Evolutionary conservation across 768 basidiomycete genomes (phyloP), one percentile per base, ranked within the genome.

Genomic region (Amanita brunnescens): DNA sequence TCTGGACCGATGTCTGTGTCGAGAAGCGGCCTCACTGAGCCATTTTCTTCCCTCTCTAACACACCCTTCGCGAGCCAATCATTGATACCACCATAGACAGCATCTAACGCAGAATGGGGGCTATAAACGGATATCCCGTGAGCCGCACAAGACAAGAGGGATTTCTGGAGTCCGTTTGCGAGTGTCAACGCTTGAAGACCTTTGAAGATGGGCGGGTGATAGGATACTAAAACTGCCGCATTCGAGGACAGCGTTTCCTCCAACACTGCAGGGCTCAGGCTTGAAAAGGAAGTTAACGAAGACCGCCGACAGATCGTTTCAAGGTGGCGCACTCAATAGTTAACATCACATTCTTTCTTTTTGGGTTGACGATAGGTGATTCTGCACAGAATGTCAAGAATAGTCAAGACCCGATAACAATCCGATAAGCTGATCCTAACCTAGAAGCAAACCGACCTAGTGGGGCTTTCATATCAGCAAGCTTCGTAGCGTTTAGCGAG

Each of bases 31-130:
- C 59, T 56, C 52, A 74, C 59, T 55, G 61, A 56, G 44, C 70
- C 71, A 55, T 67, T 61, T 33, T 62, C 69, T 37, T 59, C 63
- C 14, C 55, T 66, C 43, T 66, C 69, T 55, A 79, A 66, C 30
- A 78, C 62, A 32, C 76, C 79, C 63, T 70, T 61, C 1, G 81
- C 87, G 13, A 93, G 77, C 88, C 89, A 96, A 67, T 94, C 91
- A 61, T 95, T 96, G 48, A 95, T 79, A 0, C 95, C 94, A 5
- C 79, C 87, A 58, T 78, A 75, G 1, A 88, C 81, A n/a, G 75
- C 76, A 67, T 98, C 95, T 14, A 96, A 75, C 0, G 91, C 80
- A 0, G 88, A 91, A 67, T 98, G 95, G 2, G 95, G 91, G 35
- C 77, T 78, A 69, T 88, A 95, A 4, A 97, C 77, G 1, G 85